Evolutionary conservation across 2,329 filamentous ascomycete genomes (phyloP).

Genomic region (Sphaceloma murrayae): DNA sequence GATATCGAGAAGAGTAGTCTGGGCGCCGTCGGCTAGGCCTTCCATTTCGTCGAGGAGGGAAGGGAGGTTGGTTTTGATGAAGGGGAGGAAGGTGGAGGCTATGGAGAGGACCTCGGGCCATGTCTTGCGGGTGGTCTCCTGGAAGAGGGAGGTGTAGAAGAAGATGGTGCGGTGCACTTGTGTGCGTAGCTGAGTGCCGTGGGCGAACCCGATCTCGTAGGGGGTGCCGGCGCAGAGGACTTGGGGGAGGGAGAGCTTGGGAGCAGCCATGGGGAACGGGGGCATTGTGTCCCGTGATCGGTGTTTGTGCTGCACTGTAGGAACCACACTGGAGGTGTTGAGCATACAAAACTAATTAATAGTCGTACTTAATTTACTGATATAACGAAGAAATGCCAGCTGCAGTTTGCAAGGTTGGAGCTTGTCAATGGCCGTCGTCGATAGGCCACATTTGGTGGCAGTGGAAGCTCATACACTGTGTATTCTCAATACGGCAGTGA

Average conservation of each 20-base stretch:
- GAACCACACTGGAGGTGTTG: no score
- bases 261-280: no score
- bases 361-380: no score
- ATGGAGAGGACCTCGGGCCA: slow-evolving; percentile 39
- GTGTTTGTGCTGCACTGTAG: no score
- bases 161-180: slow-evolving; percentile 37
- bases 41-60: slow-evolving; percentile 37
- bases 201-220: slow-evolving; percentile 42
- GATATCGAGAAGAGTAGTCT: slow-evolving; percentile 41
- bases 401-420: no score
- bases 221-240: slow-evolving; percentile 36
- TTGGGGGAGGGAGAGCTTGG: slow-evolving; percentile 38
- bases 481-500: no score
- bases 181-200: slow-evolving; percentile 34
- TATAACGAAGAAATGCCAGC: no score
- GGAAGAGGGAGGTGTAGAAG: slow-evolving; percentile 42
- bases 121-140: slow-evolving; percentile 36
- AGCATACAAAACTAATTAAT: no score
- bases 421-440: no score
- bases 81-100: slow-evolving; percentile 40
- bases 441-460: slow-evolving; percentile 20
- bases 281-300: no score
- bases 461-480: no score
- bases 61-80: slow-evolving; percentile 37
- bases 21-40: slow-evolving; percentile 46